These are phyloP conservation scores for Penicillium pancosmium DNA, from an alignment of 495 filamentous ascomycete species.

Conservation along the genomic window DNA sequence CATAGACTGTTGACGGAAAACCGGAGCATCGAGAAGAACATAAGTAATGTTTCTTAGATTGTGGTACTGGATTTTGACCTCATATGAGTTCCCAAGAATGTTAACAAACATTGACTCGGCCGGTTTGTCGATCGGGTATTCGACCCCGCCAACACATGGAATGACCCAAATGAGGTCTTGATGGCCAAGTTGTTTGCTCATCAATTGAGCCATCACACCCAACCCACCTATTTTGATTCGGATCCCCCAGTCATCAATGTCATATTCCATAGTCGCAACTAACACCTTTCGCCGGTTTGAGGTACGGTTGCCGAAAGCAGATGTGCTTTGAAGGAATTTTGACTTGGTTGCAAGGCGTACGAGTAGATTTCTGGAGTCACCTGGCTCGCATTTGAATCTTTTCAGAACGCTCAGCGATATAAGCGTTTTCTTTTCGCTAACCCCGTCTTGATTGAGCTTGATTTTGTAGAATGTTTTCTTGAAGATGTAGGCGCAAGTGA, in stretches of 20 bases:
- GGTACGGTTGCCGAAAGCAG: constrained; percentile 47
- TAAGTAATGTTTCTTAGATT: constrained; percentile 69
- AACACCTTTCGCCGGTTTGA: constrained; percentile 57
- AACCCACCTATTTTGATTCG: constrained; percentile 76
- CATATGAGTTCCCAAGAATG: constrained; percentile 65
- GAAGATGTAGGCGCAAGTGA: constrained; percentile 58
- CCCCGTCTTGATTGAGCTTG: constrained; percentile 70
- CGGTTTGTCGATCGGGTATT: constrained; percentile 62
- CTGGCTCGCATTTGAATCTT: constrained; percentile 25
- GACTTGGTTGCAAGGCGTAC: constrained; percentile 45
- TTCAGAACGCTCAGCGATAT: constrained; percentile 41
- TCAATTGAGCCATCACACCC: constrained; percentile 71
- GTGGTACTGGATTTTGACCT: constrained; percentile 69
- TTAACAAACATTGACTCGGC: constrained; percentile 67
- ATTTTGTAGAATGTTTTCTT: constrained; percentile 69
- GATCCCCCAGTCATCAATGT: constrained; percentile 72
- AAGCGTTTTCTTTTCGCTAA: constrained; percentile 51
- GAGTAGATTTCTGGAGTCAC: constrained; percentile 33
- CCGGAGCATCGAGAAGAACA: constrained; percentile 69
- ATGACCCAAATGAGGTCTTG: constrained; percentile 77
- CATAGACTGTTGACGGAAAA: constrained; percentile 70
- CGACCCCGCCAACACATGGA: constrained; percentile 69
- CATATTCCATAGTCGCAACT: constrained; percentile 74
- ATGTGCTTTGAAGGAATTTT: constrained; percentile 47
- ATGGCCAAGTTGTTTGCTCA: constrained; percentile 69